Evolutionary conservation across 148 eudicot species (phyloP).

Genomic region (Limonium bicolor): DNA sequence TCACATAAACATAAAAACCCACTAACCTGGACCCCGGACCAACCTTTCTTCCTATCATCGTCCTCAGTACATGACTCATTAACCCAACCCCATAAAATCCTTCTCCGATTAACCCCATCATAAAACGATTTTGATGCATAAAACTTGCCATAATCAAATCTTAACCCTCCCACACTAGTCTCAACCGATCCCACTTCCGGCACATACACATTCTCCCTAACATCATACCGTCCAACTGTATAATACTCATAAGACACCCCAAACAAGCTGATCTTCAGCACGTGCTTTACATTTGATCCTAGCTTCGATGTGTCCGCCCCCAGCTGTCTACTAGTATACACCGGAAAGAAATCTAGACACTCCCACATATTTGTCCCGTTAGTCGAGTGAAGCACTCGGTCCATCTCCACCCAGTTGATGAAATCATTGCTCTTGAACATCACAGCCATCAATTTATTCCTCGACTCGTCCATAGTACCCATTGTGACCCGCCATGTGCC

Average conservation of each 20-base stretch:
- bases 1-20: too few species aligned
- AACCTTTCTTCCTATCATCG: constrained; percentile 29
- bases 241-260: constrained; percentile 29
- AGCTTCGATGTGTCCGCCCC: constrained; percentile 29
- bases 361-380: constrained; percentile 58
- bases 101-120: constrained; percentile 25
- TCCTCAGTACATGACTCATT: constrained; percentile 22
- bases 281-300: constrained; percentile 25
- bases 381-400: constrained; percentile 23
- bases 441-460: constrained; percentile 16
- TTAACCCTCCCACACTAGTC: constrained; percentile 14
- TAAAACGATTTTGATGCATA: constrained; percentile 72
- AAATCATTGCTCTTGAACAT: constrained; percentile 49
- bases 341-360: constrained; percentile 66
- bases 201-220: constrained; percentile 16
- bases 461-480: constrained; percentile 14
- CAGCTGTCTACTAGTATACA: constrained; percentile 1
- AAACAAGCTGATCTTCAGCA: constrained; percentile 38
- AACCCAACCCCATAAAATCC: constrained; percentile 66
- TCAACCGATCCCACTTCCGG: constrained; percentile 28
- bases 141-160: constrained; percentile 49
- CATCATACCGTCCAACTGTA: constrained; percentile 40
- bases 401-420: constrained; percentile 21
- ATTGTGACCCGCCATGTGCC: constrained; percentile 24
- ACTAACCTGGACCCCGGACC: constrained; percentile 85